Base-by-base conservation (phyloP, 805 yeast genomes). In the Candida ulmi region DNA sequence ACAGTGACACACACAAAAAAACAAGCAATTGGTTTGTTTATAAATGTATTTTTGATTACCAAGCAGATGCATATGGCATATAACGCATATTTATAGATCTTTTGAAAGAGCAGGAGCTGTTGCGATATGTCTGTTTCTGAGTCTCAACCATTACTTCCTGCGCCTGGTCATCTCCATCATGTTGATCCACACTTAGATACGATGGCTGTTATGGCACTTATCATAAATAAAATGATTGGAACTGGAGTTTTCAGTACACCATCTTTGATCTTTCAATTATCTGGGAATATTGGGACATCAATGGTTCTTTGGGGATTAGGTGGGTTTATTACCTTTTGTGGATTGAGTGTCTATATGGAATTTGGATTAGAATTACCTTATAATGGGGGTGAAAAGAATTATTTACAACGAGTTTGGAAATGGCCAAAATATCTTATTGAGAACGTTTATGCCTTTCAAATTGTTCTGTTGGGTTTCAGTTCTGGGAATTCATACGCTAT, bases 161-260 rank as follows among this genome's bases (percentile, higher is more conserved):
- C n/a, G n/a, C n/a, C n/a, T n/a, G n/a, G n/a, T n/a, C n/a, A n/a
- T n/a, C n/a, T 24, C 21, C 30, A 36, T 13, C 40, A 37, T 15
- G 23, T 11, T n/a, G 29, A 15, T 2, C 55, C 49, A 13, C 56
- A 50, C 30, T 43, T 54, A 4, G 50, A 47, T 5, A 32, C 48
- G 9, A 27, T 37, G 6, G 45, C 57, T 1, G 51, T 49, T n/a
- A 54, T 55, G 55, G 47, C 59, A 0, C 51, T 82, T 38, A 76
- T 79, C 54, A 63, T 81, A 44, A 82, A 82, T 58, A 70, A 82
- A 50, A 80, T 80, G 76, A 72, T 82, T 38, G 90, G 90, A 31
- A 80, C 88, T 3, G 90, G 88, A 21, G 78, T 82, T 29, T 82
- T 81, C 58, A 69, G 80, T 30, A 76, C 84, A 4, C 83, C 87